phyloP scores from a whole-genome alignment of 192 early-diverging fungal species.

The Gaertneriomyces sp. region DNA sequence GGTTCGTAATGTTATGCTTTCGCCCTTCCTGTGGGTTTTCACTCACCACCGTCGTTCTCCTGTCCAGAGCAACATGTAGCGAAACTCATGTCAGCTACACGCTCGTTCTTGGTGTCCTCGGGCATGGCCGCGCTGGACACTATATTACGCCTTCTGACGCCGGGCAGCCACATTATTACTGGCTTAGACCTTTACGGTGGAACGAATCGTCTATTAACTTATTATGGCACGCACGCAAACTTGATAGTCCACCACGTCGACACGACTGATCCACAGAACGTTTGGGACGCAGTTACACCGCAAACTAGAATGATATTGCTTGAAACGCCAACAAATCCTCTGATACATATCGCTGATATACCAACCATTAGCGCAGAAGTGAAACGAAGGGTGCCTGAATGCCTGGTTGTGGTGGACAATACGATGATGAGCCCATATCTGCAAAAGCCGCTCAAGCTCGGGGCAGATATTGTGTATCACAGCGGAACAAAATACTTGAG shows the following conservation, averaged over 20 bases:
- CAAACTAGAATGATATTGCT: conserved; percentile 84
- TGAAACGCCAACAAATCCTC: conserved; percentile 95
- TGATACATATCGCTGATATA: conserved; percentile 93
- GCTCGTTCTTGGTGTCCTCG: conserved; percentile 80
- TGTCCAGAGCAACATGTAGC: conserved; percentile 81
- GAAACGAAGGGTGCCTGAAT: conserved; percentile 68
- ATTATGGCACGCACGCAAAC: conserved; percentile 70
- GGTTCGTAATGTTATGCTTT: conserved; percentile 38
- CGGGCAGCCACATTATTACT: conserved; percentile 87
- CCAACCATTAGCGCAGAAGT: conserved; percentile 70
- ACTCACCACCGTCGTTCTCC: neutral
- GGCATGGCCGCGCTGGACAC: conserved; percentile 96
- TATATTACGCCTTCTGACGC: conserved; percentile 78
- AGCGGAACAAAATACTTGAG: conserved; percentile 97
- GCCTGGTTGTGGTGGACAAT: conserved; percentile 93
- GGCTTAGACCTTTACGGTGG: conserved; percentile 97
- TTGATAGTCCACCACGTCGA: conserved; percentile 89
- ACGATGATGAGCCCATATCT: conserved; percentile 99
- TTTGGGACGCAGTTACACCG: conserved; percentile 64
- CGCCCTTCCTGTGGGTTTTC: neutral
- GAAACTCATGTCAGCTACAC: conserved; percentile 86
- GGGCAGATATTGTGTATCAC: conserved; percentile 91
- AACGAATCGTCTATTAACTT: conserved; percentile 89
- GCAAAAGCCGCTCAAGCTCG: conserved; percentile 82
- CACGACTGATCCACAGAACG: conserved; percentile 65